These are phyloP conservation scores for Botrytis elliptica DNA, from an alignment of 2,329 filamentous ascomycete genomes.

Conservation along the genomic window DNA sequence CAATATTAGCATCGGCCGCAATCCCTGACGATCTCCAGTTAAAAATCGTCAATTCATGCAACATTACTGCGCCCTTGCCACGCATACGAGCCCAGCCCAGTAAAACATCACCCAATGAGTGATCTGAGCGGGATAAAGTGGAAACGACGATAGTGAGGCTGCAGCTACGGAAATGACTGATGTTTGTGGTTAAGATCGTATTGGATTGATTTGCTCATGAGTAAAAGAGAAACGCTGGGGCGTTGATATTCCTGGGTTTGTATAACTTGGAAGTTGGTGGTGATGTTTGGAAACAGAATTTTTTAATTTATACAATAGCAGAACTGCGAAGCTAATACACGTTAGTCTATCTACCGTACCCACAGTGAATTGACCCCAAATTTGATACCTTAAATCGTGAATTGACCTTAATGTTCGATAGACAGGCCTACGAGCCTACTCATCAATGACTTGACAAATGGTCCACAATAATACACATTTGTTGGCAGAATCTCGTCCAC, in stretches of 20 bases:
- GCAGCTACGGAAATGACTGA: slow-evolving; percentile 16
- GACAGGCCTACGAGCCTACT: not conserved
- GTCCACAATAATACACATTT: slow-evolving; percentile 6
- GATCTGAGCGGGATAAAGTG: slow-evolving; percentile 14
- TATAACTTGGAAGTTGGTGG: not conserved
- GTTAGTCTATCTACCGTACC: not conserved
- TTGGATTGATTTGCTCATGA: slow-evolving; percentile 7
- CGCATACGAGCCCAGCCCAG: slow-evolving; percentile 18
- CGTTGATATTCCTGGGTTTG: not conserved
- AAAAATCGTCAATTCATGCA: slow-evolving; percentile 18
- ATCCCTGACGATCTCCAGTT: slow-evolving; percentile 13
- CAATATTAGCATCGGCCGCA: slow-evolving; percentile 3
- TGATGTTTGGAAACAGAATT: not conserved
- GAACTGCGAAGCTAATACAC: not conserved
- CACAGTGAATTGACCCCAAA: not conserved
- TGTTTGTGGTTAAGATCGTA: slow-evolving; percentile 13
- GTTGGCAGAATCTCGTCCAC: slow-evolving; percentile 10
- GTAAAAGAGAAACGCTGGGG: slow-evolving; percentile 6
- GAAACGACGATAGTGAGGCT: slow-evolving; percentile 15
- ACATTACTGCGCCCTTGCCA: slow-evolving; percentile 10
- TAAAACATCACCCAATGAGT: slow-evolving; percentile 14
- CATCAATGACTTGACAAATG: not conserved
- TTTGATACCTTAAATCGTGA: not conserved
- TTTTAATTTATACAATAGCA: not conserved
- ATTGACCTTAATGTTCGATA: not conserved